A percentile compares a stretch with the other conserved stretches of the same genome.
Conservation (phyloP, 2,329 filamentous ascomycete genomes). For the Malbranchea zuffiana region DNA sequence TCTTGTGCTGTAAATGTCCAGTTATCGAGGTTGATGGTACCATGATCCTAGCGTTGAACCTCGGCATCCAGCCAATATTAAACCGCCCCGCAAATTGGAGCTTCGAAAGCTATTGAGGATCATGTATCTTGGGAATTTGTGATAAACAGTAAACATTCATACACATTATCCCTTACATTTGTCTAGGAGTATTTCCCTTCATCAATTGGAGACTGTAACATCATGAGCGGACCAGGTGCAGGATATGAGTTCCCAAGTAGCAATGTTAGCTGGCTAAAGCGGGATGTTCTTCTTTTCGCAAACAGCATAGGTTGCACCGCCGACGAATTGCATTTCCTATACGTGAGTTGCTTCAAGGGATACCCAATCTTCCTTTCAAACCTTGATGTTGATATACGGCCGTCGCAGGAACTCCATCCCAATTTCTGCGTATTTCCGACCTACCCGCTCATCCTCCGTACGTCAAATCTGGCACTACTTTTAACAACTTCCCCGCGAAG, state of each 20-base stretch:
- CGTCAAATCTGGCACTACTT: slow-evolving; percentile 20
- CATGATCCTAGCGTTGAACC: no score
- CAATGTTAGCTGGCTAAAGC: slow-evolving; percentile 74
- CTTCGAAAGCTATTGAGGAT: no score
- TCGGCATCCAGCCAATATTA: no score
- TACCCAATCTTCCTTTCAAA: not conserved
- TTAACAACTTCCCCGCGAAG: not conserved
- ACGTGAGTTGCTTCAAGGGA: slow-evolving; percentile 45
- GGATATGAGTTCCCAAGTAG: slow-evolving; percentile 70
- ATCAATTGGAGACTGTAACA: no score
- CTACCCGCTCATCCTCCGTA: slow-evolving; percentile 70
- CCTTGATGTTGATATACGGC: not conserved
- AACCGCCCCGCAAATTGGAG: no score
- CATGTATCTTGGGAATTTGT: not conserved
- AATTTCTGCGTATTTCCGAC: slow-evolving; percentile 82
- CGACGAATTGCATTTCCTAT: slow-evolving; percentile 90
- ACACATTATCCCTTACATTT: no score
- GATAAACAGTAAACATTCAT: no score
- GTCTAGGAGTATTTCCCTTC: no score
- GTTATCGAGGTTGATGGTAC: no score
- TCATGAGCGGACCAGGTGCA: slow-evolving; percentile 44
- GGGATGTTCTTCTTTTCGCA: slow-evolving; percentile 81
- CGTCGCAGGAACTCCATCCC: slow-evolving; percentile 68
- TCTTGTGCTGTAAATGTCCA: no score
- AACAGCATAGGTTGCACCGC: slow-evolving; percentile 73